Evolutionary conservation across 164 flowering plant species (phyloP).

Genomic region (Vitis labrusca): DNA sequence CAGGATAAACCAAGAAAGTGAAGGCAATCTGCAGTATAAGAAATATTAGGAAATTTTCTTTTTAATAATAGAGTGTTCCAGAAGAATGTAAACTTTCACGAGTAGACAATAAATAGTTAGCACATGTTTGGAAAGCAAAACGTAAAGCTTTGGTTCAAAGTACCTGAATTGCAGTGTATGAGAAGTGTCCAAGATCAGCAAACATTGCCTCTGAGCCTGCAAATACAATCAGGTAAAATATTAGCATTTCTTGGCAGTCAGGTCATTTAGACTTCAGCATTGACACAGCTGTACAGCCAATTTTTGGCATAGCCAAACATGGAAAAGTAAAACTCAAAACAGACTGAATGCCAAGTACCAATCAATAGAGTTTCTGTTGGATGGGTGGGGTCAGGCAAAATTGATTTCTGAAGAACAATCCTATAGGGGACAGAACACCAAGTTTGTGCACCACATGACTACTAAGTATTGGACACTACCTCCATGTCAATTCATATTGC

Average conservation of each 20-base stretch:
- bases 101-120: background rate
- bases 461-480: background rate
- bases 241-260: background rate
- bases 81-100: background rate
- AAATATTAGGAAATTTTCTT: conserved; percentile 1
- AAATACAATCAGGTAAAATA: background rate
- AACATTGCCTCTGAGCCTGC: conserved; percentile 84
- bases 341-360: too few relatives aligned
- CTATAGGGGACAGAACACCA: too few relatives aligned
- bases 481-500: background rate
- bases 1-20: conserved; percentile 86
- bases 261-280: too few relatives aligned
- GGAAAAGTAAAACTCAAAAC: too few relatives aligned
- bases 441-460: too few relatives aligned
- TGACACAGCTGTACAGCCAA: too few relatives aligned
- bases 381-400: too few relatives aligned
- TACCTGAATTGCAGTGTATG: conserved; percentile 66
- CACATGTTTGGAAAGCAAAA: background rate
- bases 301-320: too few relatives aligned
- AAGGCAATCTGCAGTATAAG: conserved; percentile 72
- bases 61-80: background rate
- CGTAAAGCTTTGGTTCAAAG: background rate
- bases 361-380: too few relatives aligned
- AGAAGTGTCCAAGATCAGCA: conserved; percentile 83
- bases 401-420: too few relatives aligned